Conservation (phyloP, 1,284 basidiomycete genomes). For the Heterobasidion parviporum region DNA sequence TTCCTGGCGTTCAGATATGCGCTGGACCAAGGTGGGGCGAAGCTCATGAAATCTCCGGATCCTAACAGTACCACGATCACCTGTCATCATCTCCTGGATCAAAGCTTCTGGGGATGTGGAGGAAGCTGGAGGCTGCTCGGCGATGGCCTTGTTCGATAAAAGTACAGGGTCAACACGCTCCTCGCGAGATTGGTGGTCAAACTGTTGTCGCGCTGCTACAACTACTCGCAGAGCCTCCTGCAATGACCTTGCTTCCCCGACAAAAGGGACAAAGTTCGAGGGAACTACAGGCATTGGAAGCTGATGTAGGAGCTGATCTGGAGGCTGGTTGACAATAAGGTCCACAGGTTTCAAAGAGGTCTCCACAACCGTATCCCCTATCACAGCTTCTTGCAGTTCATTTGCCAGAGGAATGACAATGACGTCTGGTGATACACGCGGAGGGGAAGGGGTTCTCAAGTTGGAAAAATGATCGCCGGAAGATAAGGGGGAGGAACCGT, state of each 20-base stretch:
- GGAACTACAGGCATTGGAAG: background rate
- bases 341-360: background rate
- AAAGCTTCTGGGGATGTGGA: constrained; percentile 23
- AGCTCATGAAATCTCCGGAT: constrained; percentile 30
- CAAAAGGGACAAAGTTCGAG: background rate
- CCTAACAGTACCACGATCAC: constrained; percentile 24
- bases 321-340: background rate
- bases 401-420: background rate
- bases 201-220: constrained; percentile 49
- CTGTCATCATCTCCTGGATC: constrained; percentile 37
- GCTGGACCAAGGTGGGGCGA: constrained; percentile 40
- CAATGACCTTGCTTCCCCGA: constrained; percentile 21
- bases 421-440: background rate
- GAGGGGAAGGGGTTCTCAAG: background rate
- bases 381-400: background rate
- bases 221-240: constrained; percentile 53
- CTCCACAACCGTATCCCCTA: background rate
- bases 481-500: background rate
- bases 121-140: constrained; percentile 21
- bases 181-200: constrained; percentile 50
- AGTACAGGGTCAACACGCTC: constrained; percentile 58
- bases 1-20: constrained; percentile 45
- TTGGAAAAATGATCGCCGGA: background rate
- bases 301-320: background rate
- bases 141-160: constrained; percentile 44